Evolutionary conservation across 2,329 filamentous ascomycete genomes (phyloP).

Genomic region (Fusarium clavum): DNA sequence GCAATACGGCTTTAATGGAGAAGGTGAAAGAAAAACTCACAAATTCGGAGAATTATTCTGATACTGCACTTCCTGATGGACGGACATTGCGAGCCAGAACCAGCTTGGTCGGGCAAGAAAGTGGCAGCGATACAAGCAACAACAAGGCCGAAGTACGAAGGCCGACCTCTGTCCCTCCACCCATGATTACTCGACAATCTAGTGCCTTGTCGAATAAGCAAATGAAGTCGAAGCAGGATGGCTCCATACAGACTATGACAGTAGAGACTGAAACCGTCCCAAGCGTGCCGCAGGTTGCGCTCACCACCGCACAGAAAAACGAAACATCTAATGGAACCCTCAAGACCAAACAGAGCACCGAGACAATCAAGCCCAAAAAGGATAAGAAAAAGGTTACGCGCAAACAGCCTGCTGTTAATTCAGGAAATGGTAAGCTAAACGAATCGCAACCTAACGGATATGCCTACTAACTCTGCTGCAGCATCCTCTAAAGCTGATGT

Average conservation of each 20-base stretch:
- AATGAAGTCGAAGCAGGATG: conserved; percentile 78
- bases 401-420: conserved; percentile 77
- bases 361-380: conserved; percentile 94
- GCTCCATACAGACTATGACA: conserved; percentile 90
- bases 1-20: conserved; percentile 60
- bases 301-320: conserved; percentile 73
- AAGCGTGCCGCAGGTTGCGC: conserved; percentile 85
- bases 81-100: conserved; percentile 61
- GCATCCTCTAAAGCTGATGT: conserved; percentile 87
- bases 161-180: conserved; percentile 61
- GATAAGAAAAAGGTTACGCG: conserved; percentile 85
- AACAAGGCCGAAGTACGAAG: conserved; percentile 57
- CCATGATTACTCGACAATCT: conserved; percentile 72
- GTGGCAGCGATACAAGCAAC: conserved; percentile 74
- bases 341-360: conserved; percentile 88
- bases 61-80: conserved; percentile 54
- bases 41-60: conserved; percentile 56
- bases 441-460: conserved; percentile 26
- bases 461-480: conserved; percentile 26
- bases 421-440: conserved; percentile 71
- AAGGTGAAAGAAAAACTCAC: conserved; percentile 63
- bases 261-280: conserved; percentile 97
- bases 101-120: conserved; percentile 63
- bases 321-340: conserved; percentile 78
- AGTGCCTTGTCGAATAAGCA: conserved; percentile 72